Conservation (phyloP, 768 basidiomycete species). For the Galerina marginata region DNA sequence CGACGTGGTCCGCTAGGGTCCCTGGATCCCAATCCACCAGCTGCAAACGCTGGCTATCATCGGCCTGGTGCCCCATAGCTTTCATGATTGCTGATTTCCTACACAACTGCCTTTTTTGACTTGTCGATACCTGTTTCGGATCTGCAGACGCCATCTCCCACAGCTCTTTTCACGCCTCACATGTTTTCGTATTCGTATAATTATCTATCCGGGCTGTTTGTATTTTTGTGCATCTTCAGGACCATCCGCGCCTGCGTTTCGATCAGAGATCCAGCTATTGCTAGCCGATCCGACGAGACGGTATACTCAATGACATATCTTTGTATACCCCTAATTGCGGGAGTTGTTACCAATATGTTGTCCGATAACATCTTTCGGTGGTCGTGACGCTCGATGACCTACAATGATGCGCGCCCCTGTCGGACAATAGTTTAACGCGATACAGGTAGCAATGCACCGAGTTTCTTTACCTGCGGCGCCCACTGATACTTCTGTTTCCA, state of each 20-base stretch:
- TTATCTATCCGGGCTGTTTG: background rate
- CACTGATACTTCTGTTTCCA: too few relatives aligned
- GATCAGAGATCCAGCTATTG: too few relatives aligned
- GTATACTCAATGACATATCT: too few relatives aligned
- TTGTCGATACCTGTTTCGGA: background rate
- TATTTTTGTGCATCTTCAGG: background rate
- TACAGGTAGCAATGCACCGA: too few relatives aligned
- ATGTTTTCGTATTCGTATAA: background rate
- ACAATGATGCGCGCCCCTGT: too few relatives aligned
- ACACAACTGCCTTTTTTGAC: background rate
- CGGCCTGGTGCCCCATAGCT: conserved; percentile 15
- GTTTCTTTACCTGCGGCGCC: too few relatives aligned
- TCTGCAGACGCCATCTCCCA: background rate
- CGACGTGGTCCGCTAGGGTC: conserved; percentile 36
- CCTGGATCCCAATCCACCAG: conserved; percentile 4
- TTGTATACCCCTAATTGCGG: too few relatives aligned
- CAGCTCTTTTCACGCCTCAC: background rate
- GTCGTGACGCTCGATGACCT: too few relatives aligned
- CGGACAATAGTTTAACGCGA: too few relatives aligned
- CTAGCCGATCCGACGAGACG: too few relatives aligned
- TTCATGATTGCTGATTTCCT: conserved; percentile 9
- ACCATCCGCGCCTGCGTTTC: background rate
- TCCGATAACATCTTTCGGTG: too few relatives aligned
- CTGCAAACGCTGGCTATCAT: conserved; percentile 15
- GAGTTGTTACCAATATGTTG: too few relatives aligned